phyloP scores from a whole-genome alignment of 495 filamentous ascomycete species.

The Lepraria neglecta region DNA sequence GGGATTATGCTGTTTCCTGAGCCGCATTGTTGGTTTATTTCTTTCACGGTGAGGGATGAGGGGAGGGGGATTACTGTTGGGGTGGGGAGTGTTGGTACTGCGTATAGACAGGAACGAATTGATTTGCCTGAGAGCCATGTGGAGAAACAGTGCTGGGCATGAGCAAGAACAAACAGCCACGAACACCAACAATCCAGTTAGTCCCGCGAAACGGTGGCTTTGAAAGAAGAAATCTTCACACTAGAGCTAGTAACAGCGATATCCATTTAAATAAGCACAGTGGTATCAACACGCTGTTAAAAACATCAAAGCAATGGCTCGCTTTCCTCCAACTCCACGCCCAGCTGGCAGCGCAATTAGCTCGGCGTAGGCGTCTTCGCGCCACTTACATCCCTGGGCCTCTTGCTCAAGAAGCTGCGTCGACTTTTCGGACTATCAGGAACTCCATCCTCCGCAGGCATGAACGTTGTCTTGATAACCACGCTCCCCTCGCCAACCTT shows the following conservation, averaged over 20 bases:
- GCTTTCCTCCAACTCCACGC: neutral
- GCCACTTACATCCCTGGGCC: slow-evolving; percentile 29
- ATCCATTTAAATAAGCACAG: neutral
- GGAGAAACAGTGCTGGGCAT: too few species aligned
- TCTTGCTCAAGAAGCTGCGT: slow-evolving; percentile 53
- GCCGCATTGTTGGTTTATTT: too few species aligned
- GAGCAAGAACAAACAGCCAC: neutral
- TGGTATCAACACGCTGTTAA: slow-evolving; percentile 16
- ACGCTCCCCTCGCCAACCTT: slow-evolving; percentile 62
- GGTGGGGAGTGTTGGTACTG: too few species aligned
- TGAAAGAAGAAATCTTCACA: neutral
- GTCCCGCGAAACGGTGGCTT: too few species aligned
- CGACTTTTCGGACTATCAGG: slow-evolving; percentile 51
- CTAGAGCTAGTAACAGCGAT: neutral
- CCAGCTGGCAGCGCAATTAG: neutral
- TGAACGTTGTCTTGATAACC: slow-evolving; percentile 60
- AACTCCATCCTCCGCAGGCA: slow-evolving; percentile 34
- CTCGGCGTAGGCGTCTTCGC: slow-evolving; percentile 16
- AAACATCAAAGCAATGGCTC: neutral
- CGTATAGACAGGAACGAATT: too few species aligned
- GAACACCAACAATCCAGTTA: neutral
- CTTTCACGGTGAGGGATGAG: too few species aligned
- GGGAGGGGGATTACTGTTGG: too few species aligned
- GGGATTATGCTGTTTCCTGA: too few species aligned
- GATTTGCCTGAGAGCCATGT: too few species aligned